Conservation (phyloP, 2,329 filamentous ascomycete genomes). For the Diaporthe nobilis region DNA sequence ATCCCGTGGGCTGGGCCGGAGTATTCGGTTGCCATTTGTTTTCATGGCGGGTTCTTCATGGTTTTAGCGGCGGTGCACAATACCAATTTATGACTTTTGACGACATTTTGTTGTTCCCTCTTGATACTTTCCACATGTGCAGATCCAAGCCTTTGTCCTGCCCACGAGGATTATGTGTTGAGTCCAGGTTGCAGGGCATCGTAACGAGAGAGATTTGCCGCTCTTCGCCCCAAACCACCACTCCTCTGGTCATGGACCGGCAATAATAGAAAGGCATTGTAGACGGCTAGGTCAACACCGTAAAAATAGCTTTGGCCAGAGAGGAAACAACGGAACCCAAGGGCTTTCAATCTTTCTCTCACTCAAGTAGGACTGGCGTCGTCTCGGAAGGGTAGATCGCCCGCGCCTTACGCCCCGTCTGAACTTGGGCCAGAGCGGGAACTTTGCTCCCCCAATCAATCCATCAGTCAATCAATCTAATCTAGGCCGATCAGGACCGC, state of each 20-base stretch:
- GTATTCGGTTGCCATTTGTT: slow-evolving; percentile 15
- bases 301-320: not conserved
- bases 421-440: slow-evolving; percentile 4
- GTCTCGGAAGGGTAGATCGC: slow-evolving; percentile 32
- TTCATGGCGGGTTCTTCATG: slow-evolving; percentile 26
- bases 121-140: not conserved
- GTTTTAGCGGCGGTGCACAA: slow-evolving; percentile 31
- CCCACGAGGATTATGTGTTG: too few species aligned
- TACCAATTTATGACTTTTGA: slow-evolving; percentile 26
- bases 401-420: slow-evolving; percentile 7
- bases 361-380: not conserved
- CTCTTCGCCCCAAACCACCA: not conserved
- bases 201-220: not conserved
- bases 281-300: not conserved
- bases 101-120: not conserved
- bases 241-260: not conserved
- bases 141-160: not conserved
- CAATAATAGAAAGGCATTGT: not conserved
- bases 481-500: slow-evolving; percentile 11
- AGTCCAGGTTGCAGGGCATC: not conserved
- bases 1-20: slow-evolving; percentile 25
- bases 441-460: not conserved
- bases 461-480: slow-evolving; percentile 4
- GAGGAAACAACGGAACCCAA: not conserved
- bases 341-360: not conserved